Conservation (phyloP, 140 eudicot species). For the Oenanthe javanica region DNA sequence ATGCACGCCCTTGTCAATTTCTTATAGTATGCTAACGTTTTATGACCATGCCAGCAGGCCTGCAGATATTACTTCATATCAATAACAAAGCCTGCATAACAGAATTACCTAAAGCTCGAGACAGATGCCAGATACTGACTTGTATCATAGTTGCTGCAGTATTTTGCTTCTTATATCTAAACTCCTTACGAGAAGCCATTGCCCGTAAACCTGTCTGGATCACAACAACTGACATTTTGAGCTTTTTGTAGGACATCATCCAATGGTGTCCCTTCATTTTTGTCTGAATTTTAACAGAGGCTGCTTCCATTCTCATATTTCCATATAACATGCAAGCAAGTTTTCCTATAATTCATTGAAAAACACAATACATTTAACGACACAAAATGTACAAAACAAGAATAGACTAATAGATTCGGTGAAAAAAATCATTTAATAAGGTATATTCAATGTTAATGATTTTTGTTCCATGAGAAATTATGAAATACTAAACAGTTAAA, state of each 20-base stretch:
- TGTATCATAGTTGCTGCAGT: conserved; percentile 74
- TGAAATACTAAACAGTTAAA: not conserved
- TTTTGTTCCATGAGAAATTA: not conserved
- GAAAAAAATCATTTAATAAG: not conserved
- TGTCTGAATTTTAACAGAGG: conserved; percentile 60
- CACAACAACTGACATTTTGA: conserved; percentile 45
- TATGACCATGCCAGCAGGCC: conserved; percentile 85
- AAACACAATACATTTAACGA: not conserved
- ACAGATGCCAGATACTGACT: conserved; percentile 27
- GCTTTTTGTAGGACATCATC: conserved; percentile 34
- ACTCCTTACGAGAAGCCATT: conserved; percentile 57
- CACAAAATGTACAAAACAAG: not conserved
- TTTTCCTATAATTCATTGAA: conserved; percentile 35
- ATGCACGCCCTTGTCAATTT: conserved; percentile 65
- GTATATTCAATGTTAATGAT: not conserved
- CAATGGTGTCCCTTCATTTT: conserved; percentile 43
- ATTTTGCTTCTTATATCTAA: conserved; percentile 51
- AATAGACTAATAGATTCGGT: not conserved
- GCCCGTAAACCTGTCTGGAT: conserved; percentile 74
- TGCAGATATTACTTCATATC: conserved; percentile 25
- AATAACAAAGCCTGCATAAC: not conserved
- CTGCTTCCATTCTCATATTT: conserved; percentile 42
- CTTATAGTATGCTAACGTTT: conserved; percentile 50
- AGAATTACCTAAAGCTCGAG: not conserved
- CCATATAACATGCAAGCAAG: conserved; percentile 55